A percentile compares a stretch with the other conserved stretches of the same genome.
Conservation (phyloP, 441 rosid genomes). For the Euphorbia neoarborescens region DNA sequence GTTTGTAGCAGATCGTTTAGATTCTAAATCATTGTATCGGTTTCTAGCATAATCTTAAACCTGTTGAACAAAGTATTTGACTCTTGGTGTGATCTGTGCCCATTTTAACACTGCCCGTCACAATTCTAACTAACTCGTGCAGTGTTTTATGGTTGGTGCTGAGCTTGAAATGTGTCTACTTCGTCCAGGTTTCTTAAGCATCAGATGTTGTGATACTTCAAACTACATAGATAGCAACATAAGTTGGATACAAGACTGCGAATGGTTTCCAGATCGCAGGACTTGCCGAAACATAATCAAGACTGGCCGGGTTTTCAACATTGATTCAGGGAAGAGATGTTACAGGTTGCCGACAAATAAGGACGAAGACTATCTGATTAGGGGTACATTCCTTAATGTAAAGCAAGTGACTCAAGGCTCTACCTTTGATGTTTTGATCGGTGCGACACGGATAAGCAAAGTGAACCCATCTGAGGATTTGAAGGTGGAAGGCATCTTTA, state of each 20-base stretch:
- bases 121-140: not conserved
- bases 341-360: constrained; percentile 33
- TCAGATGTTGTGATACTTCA: constrained; percentile 45
- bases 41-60: not conserved
- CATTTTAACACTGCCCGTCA: not conserved
- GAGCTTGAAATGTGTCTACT: not conserved
- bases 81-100: not conserved
- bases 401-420: constrained; percentile 19
- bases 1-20: not conserved
- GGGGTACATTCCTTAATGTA: constrained; percentile 33
- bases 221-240: constrained; percentile 23
- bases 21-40: not conserved
- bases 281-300: constrained; percentile 26
- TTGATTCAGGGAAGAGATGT: constrained; percentile 43
- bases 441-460: constrained; percentile 28
- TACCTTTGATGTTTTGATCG: constrained; percentile 31
- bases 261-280: constrained; percentile 32
- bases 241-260: constrained; percentile 36
- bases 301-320: constrained; percentile 29
- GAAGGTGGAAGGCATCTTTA: constrained; percentile 43
- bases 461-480: constrained; percentile 30
- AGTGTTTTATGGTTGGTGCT: not conserved
- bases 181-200: constrained; percentile 48
- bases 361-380: constrained; percentile 39
- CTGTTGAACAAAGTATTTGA: not conserved